phyloP scores from a whole-genome alignment of 139 green algal species.

The Coelastrella sp. region DNA sequence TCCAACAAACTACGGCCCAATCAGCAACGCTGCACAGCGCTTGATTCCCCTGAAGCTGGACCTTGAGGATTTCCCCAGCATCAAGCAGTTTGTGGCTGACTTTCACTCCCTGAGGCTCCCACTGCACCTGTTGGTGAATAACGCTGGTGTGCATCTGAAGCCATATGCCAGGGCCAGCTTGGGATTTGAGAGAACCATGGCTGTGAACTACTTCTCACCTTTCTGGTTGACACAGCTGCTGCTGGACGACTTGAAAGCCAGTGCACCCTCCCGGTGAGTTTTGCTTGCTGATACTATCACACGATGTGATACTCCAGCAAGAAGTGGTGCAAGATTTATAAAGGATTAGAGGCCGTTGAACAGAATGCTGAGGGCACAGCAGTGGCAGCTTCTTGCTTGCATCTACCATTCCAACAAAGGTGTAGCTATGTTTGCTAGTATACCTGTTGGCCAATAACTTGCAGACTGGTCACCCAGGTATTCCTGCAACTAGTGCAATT shows the following conservation, averaged over 20 bases:
- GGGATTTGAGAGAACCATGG: conserved; percentile 45
- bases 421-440: no score
- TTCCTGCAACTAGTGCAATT: no score
- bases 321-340: background rate
- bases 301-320: background rate
- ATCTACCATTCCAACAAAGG: no score
- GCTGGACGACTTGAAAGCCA: conserved; percentile 22
- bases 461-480: no score
- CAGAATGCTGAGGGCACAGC: no score
- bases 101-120: conserved; percentile 24
- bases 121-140: conserved; percentile 43
- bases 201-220: conserved; percentile 31
- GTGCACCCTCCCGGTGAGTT: conserved; percentile 27
- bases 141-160: conserved; percentile 37
- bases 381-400: no score
- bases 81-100: conserved; percentile 18
- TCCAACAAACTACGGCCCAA: background rate
- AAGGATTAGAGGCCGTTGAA: no score
- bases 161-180: background rate
- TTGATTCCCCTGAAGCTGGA: conserved; percentile 17
- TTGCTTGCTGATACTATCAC: background rate
- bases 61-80: conserved; percentile 36
- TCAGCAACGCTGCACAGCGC: background rate
- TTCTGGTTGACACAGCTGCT: conserved; percentile 40
- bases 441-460: no score